Evolutionary conservation across 2,329 filamentous ascomycete species (phyloP), one percentile per base, ranked within the genome.

Genomic region (Trichoderma koningii): DNA sequence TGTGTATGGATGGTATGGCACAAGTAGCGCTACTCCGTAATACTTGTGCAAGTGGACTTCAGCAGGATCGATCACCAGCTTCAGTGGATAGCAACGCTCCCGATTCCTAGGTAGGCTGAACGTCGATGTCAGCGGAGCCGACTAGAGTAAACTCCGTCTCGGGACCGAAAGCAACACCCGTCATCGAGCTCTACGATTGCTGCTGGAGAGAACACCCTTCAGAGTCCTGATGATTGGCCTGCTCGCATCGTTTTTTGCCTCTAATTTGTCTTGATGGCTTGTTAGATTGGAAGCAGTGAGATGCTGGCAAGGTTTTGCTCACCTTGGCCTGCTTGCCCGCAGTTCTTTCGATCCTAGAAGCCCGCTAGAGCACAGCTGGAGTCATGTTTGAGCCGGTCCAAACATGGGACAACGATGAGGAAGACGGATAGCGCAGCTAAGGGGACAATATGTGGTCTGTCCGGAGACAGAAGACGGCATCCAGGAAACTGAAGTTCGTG

Each of bases 21-120:
- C 45, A 51, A 61, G 55, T 57, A 57, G 56, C 42, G 56, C 44
- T 60, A 42, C 45, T 51, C 56, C 30, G 17, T 55, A 53, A 38
- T 63, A 55, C 21, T 23, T 23, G 21, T 23, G 2, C 59, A 55
- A 55, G 38, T 47, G 52, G 45, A 50, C 48, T 63, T 47, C 26
- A 23, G 6, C 45, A 41, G 59, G 59, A 63, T 63, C 59, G 59
- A 63, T 63, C 59, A 63, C 26, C 59, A 63, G 59, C 26, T 53
- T 47, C 50, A 26, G 59, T 45, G 45, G 50, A 53, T 55, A 55
- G 59, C 50, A 63, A 47, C 14, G 41, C 50, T 63, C 19, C 59
- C 41, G 48, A 53, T 63, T 55, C 12, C 28, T 23, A 23, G 34
- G 14, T 23, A 23, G 34, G 14, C 14, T 26, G 38, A 45, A 21